Conservation (phyloP, 352 stramenopile species). For the Globisporangium sylvaticum region DNA sequence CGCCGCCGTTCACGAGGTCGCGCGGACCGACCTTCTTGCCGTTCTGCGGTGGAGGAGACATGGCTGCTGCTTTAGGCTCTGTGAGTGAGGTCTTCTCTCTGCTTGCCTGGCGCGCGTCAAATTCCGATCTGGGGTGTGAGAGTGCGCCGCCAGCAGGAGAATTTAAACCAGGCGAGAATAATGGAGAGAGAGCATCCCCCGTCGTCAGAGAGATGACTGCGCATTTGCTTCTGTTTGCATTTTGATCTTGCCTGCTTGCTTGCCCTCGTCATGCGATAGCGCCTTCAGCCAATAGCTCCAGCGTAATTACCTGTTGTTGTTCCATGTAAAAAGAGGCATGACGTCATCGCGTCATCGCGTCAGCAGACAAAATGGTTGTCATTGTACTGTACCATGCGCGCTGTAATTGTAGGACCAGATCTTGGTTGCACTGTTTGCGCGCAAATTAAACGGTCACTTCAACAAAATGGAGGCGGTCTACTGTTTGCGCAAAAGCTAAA, state of each 20-base stretch:
- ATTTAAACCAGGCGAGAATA: neutral
- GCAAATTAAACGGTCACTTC: neutral
- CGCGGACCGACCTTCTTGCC: constrained; percentile 80
- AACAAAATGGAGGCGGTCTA: neutral
- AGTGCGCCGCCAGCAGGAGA: neutral
- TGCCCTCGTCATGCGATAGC: neutral
- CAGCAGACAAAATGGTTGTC: neutral
- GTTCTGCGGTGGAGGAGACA: constrained; percentile 50
- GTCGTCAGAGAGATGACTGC: neutral
- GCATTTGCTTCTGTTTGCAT: neutral
- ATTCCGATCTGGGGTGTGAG: constrained; percentile 11
- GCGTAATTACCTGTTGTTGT: constrained; percentile 11
- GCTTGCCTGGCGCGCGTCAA: constrained; percentile 5
- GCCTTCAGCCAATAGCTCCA: constrained; percentile 6
- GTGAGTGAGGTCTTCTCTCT: constrained; percentile 2
- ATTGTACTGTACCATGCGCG: neutral
- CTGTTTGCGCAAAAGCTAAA: neutral
- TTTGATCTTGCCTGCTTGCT: neutral
- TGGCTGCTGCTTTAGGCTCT: constrained; percentile 17
- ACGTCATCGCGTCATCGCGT: constrained; percentile 17
- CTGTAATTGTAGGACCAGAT: neutral
- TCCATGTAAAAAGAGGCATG: constrained; percentile 12
- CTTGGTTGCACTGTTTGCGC: neutral
- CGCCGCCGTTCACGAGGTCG: constrained; percentile 75
- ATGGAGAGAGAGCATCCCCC: neutral